These are phyloP conservation scores for Backusella macrospora DNA, from an alignment of 192 early-diverging fungal genomes.

Conservation along the genomic window DNA sequence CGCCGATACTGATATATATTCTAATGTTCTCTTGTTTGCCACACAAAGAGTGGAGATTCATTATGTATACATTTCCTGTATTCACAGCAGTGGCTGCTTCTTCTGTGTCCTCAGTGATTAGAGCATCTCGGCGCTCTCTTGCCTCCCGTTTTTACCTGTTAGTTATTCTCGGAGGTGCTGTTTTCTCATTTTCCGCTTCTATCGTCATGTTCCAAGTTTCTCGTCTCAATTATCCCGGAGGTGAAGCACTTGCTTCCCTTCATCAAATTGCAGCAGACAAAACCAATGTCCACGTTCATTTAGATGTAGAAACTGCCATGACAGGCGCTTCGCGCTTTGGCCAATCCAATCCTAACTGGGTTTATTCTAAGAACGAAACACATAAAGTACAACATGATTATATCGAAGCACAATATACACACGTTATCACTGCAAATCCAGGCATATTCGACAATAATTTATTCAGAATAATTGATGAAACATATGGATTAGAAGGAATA, in stretches of 20 bases:
- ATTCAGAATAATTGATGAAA: slow-evolving; percentile 41
- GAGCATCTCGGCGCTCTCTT: slow-evolving; percentile 32
- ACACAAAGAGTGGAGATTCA: slow-evolving; percentile 97
- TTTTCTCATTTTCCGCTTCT: slow-evolving; percentile 35
- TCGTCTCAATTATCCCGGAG: slow-evolving; percentile 88
- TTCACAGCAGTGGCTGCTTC: slow-evolving; percentile 73
- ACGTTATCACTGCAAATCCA: slow-evolving; percentile 54
- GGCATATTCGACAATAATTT: slow-evolving; percentile 33
- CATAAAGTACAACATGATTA: slow-evolving; percentile 49
- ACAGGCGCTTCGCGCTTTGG: slow-evolving; percentile 85
- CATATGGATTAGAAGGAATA: slow-evolving; percentile 47
- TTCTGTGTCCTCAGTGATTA: slow-evolving; percentile 48
- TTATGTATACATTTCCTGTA: slow-evolving; percentile 83
- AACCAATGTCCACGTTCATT: slow-evolving; percentile 49
- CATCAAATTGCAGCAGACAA: slow-evolving; percentile 49
- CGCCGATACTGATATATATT: slow-evolving; percentile 62
- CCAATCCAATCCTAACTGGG: slow-evolving; percentile 56
- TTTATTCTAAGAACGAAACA: slow-evolving; percentile 70
- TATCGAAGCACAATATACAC: slow-evolving; percentile 48
- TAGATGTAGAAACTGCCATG: slow-evolving; percentile 78
- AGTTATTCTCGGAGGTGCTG: slow-evolving; percentile 25
- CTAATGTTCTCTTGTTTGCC: slow-evolving; percentile 70
- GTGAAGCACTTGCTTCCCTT: slow-evolving; percentile 67
- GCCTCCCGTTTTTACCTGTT: slow-evolving; percentile 35
- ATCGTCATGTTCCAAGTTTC: slow-evolving; percentile 60